A percentile compares a stretch with the other conserved stretches of the same genome.
phyloP scores from a whole-genome alignment of 257 asterid species.

The Salvia miltiorrhiza region DNA sequence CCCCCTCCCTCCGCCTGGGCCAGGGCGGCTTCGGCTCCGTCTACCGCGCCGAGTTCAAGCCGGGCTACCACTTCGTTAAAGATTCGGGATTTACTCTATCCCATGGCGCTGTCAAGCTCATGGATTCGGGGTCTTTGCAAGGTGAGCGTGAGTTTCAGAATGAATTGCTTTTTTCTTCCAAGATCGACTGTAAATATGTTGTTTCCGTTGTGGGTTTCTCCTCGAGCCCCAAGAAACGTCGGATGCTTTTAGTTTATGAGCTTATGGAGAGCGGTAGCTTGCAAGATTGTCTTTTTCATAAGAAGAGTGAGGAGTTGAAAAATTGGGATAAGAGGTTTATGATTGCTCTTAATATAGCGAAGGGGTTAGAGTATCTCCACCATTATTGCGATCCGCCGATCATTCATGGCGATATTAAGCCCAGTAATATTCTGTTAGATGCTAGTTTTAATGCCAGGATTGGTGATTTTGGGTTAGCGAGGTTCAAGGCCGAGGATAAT shows the following conservation, averaged over 20 bases:
- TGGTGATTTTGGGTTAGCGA: slow-evolving; percentile 92
- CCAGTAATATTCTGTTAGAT: slow-evolving; percentile 78
- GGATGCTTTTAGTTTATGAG: slow-evolving; percentile 85
- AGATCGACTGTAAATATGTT: slow-evolving; percentile 59
- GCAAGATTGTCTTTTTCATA: slow-evolving; percentile 86
- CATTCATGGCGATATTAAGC: slow-evolving; percentile 91
- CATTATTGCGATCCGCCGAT: slow-evolving; percentile 85
- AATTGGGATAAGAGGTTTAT: slow-evolving; percentile 66
- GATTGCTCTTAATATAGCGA: slow-evolving; percentile 73
- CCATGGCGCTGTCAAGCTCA: slow-evolving; percentile 70
- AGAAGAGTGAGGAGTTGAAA: slow-evolving; percentile 68
- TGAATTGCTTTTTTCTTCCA: slow-evolving; percentile 75
- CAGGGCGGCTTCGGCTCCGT: slow-evolving; percentile 98
- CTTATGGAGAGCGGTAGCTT: slow-evolving; percentile 88
- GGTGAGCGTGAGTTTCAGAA: slow-evolving; percentile 98
- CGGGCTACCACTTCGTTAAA: slow-evolving; percentile 18
- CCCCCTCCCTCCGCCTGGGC: slow-evolving; percentile 75
- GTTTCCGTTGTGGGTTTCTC: slow-evolving; percentile 76
- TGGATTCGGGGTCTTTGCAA: slow-evolving; percentile 91
- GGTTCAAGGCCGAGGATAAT: slow-evolving; percentile 70
- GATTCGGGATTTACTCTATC: slow-evolving; percentile 30
- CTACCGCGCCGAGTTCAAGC: slow-evolving; percentile 61
- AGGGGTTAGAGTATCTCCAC: slow-evolving; percentile 87
- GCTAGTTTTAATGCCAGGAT: slow-evolving; percentile 64
- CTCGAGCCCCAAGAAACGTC: slow-evolving; percentile 60